Percentiles rank a stretch among this genome's conserved stretches.
Conservation (phyloP, 495 filamentous ascomycete species). For the Hypoxylon subgilvum region DNA sequence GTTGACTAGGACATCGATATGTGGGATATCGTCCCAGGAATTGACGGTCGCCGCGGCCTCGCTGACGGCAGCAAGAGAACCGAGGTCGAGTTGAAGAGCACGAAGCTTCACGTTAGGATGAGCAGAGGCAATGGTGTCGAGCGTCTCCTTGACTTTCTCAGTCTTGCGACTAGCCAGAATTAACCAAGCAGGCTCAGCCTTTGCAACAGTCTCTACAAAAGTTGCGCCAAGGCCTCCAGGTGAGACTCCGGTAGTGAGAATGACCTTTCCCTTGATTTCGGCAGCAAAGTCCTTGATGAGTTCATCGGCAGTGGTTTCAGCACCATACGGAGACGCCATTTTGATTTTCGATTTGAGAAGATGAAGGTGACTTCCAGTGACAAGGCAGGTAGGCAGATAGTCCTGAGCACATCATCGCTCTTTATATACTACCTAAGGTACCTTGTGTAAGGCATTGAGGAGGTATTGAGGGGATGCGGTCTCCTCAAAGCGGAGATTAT, state of each 20-base stretch:
- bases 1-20: slow-evolving; percentile 68
- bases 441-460: too few relatives aligned
- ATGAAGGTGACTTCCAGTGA: background rate
- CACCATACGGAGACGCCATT: slow-evolving; percentile 1
- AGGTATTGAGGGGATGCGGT: too few relatives aligned
- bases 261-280: slow-evolving; percentile 39
- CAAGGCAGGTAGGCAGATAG: background rate
- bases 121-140: slow-evolving; percentile 24
- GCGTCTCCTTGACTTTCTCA: slow-evolving; percentile 48
- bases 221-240: slow-evolving; percentile 51
- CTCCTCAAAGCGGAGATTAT: too few relatives aligned
- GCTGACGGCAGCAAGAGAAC: slow-evolving; percentile 53
- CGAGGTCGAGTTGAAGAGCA: slow-evolving; percentile 53
- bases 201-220: slow-evolving; percentile 48
- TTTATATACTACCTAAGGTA: too few relatives aligned
- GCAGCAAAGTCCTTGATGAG: slow-evolving; percentile 2
- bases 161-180: slow-evolving; percentile 56
- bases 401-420: too few relatives aligned
- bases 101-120: slow-evolving; percentile 27
- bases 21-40: slow-evolving; percentile 43
- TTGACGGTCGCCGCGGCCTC: slow-evolving; percentile 45
- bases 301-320: background rate
- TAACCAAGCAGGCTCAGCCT: slow-evolving; percentile 47
- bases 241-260: slow-evolving; percentile 54
- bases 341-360: background rate